Base-by-base conservation (phyloP, 176 grass and related monocot species). In the Phoenix roebelenii region DNA sequence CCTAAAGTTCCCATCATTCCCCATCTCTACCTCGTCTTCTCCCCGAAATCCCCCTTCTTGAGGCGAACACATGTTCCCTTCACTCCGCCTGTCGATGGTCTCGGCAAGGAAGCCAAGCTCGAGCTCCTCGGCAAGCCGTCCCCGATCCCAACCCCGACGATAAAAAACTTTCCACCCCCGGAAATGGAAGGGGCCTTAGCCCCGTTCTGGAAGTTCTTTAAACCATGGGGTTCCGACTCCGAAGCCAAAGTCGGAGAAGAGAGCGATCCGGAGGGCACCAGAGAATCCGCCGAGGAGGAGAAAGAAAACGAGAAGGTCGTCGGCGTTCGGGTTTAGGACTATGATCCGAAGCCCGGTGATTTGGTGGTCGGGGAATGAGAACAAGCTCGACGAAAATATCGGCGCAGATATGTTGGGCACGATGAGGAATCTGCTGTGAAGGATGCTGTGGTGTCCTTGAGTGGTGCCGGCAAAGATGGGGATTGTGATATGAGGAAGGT, bases 171-270 rank as follows among this genome's bases (percentile, higher is more conserved):
- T 28, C 26, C 0, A 7, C 35, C 51, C 64, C 14, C 18, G 79
- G 55, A 25, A 22, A 23, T 54, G 4, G 81, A 77, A 1, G 74
- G 84, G 22, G 80, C 74, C 26, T 72, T 84, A 69, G 78, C 86
- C 3, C 80, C 83, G 17, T 95, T 90, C 35, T 75, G 87, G n/a
- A 86, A 82, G 59, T 86, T 95, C 68, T 90, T 90, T 74, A 76
- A 75, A 50, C 53, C 72, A 26, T 86, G 57, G 67, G 57, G 51
- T 55, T 23, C 50, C 24, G 39, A 2, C 17, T 29, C 68, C 16
- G 25, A 28, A 28, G 25, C 25, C 25, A 28, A 28, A 3, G 25
- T 28, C 25, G 54, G 7, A 6, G 65, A 72, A 60, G 76, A 79
- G 17, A 15, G 54, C 15, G 24, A 52, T 9, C 35, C 18, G 18